Conservation (phyloP, 106 monocot genomes). For the Allium cepa region DNA sequence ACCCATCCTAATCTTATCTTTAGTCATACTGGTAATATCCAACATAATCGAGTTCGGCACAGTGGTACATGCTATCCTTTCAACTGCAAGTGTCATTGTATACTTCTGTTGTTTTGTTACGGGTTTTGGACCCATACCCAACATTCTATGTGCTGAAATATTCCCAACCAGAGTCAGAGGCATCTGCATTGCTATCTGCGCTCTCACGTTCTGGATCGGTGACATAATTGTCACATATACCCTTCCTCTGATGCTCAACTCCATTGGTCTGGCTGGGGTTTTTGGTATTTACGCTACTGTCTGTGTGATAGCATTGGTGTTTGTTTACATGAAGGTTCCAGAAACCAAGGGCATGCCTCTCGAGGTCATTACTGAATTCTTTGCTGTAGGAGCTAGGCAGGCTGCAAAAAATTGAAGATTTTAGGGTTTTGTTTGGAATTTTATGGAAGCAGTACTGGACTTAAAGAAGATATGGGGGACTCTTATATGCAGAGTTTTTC, state of each 20-base stretch:
- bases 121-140: constrained; percentile 56
- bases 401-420: background rate
- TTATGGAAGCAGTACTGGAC: too few species aligned
- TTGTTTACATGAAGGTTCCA: constrained; percentile 53
- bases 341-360: constrained; percentile 70
- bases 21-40: constrained; percentile 35
- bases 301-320: constrained; percentile 31
- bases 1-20: constrained; percentile 31
- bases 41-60: constrained; percentile 37
- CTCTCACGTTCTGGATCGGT: constrained; percentile 51
- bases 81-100: constrained; percentile 40
- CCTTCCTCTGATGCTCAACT: constrained; percentile 46
- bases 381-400: constrained; percentile 46
- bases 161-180: constrained; percentile 57
- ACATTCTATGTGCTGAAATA: constrained; percentile 56
- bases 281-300: constrained; percentile 47
- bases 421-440: background rate
- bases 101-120: constrained; percentile 65
- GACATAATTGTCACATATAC: constrained; percentile 57
- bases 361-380: constrained; percentile 59
- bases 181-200: constrained; percentile 53
- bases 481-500: background rate
- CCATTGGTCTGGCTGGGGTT: constrained; percentile 51
- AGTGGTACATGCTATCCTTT: constrained; percentile 34
- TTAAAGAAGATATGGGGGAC: too few species aligned